Conservation (phyloP, 2,329 filamentous ascomycete genomes). For the Blastomyces emzantsi region DNA sequence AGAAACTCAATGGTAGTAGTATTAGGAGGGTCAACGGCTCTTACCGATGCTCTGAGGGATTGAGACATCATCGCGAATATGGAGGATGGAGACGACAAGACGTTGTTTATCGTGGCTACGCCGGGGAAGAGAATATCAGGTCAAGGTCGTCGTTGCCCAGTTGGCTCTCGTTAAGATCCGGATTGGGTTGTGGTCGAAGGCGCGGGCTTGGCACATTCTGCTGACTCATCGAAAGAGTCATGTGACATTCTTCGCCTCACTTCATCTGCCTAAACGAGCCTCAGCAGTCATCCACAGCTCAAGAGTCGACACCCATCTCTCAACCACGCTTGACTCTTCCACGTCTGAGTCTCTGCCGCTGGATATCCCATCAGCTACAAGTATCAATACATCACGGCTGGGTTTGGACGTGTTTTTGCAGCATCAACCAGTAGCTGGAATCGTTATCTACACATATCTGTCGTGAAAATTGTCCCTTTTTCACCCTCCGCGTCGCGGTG, state of each 20-base stretch:
- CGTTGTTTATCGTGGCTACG: slow-evolving; percentile 6
- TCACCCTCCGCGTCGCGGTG: slow-evolving; percentile 25
- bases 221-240: neutral
- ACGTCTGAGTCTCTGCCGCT: slow-evolving; percentile 21
- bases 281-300: slow-evolving; percentile 16
- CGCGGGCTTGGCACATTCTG: neutral
- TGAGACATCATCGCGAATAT: slow-evolving; percentile 15
- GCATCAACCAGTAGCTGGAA: neutral
- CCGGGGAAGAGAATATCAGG: neutral
- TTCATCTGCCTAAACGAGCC: slow-evolving; percentile 12
- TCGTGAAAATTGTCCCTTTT: slow-evolving; percentile 21
- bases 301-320: slow-evolving; percentile 15
- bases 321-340: slow-evolving; percentile 13
- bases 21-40: neutral
- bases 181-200: neutral
- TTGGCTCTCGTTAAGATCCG: slow-evolving; percentile 7
- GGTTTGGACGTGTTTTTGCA: slow-evolving; percentile 21
- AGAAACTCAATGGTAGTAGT: slow-evolving; percentile 15
- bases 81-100: slow-evolving; percentile 9
- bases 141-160: neutral
- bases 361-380: slow-evolving; percentile 14
- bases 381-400: slow-evolving; percentile 20
- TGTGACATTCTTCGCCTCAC: neutral
- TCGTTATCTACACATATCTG: slow-evolving; percentile 21
- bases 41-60: slow-evolving; percentile 18